Base-by-base conservation (phyloP, 2,329 filamentous ascomycete species). In the Karstenula rhodostoma region DNA sequence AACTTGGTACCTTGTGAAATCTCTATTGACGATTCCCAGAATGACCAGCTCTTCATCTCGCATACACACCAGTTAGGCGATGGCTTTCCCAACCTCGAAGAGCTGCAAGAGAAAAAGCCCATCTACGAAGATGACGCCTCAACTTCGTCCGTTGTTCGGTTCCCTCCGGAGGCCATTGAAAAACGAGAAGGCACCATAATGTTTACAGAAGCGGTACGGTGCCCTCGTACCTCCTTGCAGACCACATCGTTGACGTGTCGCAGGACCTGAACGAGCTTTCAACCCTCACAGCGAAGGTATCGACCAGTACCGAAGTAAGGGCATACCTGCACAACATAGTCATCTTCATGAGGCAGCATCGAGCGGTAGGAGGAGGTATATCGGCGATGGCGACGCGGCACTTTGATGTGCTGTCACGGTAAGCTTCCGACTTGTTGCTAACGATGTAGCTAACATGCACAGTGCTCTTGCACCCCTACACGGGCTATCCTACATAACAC, bases 271-370 rank as follows among this genome's bases (percentile, higher is more conserved):
- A 84, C 15, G 79, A 81, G 4, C 81, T 96, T 2, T 83, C 86
- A 3, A 79, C 82, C n/a, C 81, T 87, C 2, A 85, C 86, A 57
- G 80, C 84, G 2, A 73, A 83, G 2, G 87, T 91, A 15, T 85
- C 83, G 43, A 81, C 93, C 27, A 90, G 89, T 59, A 85, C 94
- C 22, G 93, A 97, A 66, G 86, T 97, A 2, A 83, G 87, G 59
- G 88, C 92, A 46, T 98, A 98, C 77, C 85, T 94, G 60, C 90
- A 94, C 82, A 94, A 98, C 77, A 87, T 98, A 40, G 82, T 94
- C 53, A 87, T 93, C 3, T 97, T 96, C 74, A 84, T 98, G 67
- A 89, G 95, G 29, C 86, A 96, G 75, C 94, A 96, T 78, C 90
- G 94, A 56, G 94, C 92, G 51, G 91, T 97, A 27, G 86, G 86